These are phyloP conservation scores for Paraconiothyrium sp. DNA, from an alignment of 2,329 filamentous ascomycete species.

Conservation along the genomic window DNA sequence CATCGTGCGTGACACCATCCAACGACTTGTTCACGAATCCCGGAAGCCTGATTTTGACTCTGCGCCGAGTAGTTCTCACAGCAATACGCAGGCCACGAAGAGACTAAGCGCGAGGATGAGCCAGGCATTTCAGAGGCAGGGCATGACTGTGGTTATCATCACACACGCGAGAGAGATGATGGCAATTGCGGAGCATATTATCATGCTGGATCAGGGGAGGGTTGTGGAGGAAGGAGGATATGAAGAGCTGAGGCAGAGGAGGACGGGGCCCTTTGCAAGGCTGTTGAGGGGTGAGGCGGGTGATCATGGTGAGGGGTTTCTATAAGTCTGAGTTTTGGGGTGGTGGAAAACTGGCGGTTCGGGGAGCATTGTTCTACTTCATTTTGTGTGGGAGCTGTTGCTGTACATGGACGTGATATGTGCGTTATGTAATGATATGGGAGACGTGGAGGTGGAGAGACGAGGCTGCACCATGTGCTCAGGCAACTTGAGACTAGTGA, in stretches of 20 bases:
- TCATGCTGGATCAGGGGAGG: conserved; percentile 75
- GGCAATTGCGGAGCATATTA: conserved; percentile 75
- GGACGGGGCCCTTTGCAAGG: conserved; percentile 37
- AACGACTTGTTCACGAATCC: conserved; percentile 56
- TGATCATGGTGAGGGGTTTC: conserved; percentile 50
- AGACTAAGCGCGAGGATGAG: conserved; percentile 20
- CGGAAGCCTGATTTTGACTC: not conserved
- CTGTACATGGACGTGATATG: not conserved
- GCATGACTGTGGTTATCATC: conserved; percentile 78
- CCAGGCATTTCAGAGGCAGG: conserved; percentile 32
- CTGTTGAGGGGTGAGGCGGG: conserved; percentile 51
- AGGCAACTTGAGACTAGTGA: not conserved
- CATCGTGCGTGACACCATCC: conserved; percentile 70
- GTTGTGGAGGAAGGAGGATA: conserved; percentile 75
- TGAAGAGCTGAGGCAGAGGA: conserved; percentile 61
- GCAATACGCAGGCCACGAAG: conserved; percentile 24
- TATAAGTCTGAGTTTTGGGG: not conserved
- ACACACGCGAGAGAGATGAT: conserved; percentile 91
- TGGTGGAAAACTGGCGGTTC: not conserved
- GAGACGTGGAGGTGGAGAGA: too few relatives aligned
- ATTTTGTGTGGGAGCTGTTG: not conserved
- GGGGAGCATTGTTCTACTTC: not conserved
- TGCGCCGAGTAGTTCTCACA: conserved; percentile 6
- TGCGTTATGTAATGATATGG: too few relatives aligned
- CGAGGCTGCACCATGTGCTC: not conserved